A percentile compares a stretch with the other conserved stretches of the same genome.
Evolutionary conservation across 192 early-diverging fungal genomes (phyloP).

Genomic region (Funneliformis geosporum): DNA sequence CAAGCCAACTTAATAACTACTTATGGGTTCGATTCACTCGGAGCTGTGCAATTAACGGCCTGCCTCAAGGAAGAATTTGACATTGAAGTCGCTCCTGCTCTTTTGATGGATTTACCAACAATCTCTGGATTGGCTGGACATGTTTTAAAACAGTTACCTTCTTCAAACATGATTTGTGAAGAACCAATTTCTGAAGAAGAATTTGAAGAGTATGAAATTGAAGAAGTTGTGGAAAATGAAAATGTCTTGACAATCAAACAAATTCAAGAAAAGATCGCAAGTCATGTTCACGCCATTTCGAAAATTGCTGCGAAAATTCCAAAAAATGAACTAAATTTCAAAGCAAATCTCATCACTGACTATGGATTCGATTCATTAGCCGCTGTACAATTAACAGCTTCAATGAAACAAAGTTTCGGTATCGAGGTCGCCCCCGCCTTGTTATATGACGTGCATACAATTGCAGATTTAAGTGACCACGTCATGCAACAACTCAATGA

Average conservation of each 20-base stretch:
- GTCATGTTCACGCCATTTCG: neutral
- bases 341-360: constrained; percentile 20
- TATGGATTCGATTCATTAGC: constrained; percentile 30
- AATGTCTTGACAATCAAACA: neutral
- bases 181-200: neutral
- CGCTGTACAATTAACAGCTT: constrained; percentile 27
- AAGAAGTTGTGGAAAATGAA: neutral
- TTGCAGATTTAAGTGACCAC: neutral
- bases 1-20: constrained; percentile 9
- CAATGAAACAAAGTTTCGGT: constrained; percentile 10
- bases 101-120: neutral
- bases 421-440: constrained; percentile 13
- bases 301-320: neutral
- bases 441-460: constrained; percentile 8
- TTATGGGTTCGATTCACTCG: constrained; percentile 25
- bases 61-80: constrained; percentile 27
- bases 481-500: neutral
- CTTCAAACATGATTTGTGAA: no score
- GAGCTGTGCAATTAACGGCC: constrained; percentile 20
- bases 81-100: constrained; percentile 15
- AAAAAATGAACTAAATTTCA: neutral
- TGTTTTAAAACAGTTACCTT: neutral
- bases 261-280: neutral
- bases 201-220: no score
- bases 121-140: neutral